phyloP scores from a whole-genome alignment of 305 asterid genomes.

The Fraxinus paxiana region DNA sequence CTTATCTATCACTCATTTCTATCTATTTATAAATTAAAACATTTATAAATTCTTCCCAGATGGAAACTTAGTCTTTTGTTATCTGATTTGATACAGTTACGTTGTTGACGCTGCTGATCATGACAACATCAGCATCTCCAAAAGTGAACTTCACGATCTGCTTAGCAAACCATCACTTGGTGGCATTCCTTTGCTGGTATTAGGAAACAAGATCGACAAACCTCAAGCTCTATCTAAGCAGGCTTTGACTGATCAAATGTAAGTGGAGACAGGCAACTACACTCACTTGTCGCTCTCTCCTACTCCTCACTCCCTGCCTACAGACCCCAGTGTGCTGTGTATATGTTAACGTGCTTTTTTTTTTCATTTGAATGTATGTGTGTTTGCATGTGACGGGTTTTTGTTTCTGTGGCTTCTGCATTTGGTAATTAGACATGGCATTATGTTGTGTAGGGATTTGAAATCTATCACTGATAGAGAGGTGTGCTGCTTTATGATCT shows the following conservation, averaged over 20 bases:
- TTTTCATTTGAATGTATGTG: too few species aligned
- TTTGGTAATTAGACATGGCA: neutral
- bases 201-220: constrained; percentile 93
- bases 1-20: too few species aligned
- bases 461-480: constrained; percentile 80
- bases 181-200: constrained; percentile 82
- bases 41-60: too few species aligned
- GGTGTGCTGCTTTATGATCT: constrained; percentile 97
- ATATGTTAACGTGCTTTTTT: neutral
- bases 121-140: constrained; percentile 72
- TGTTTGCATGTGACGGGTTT: neutral
- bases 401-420: neutral
- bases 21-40: too few species aligned
- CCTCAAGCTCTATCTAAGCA: constrained; percentile 69
- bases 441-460: constrained; percentile 54
- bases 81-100: constrained; percentile 48
- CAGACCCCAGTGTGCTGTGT: neutral
- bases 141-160: constrained; percentile 80
- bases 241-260: constrained; percentile 91
- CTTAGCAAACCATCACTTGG: constrained; percentile 79
- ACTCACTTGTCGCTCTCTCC: neutral
- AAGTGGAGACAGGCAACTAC: constrained; percentile 25
- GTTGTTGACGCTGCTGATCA: constrained; percentile 96
- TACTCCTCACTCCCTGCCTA: neutral
- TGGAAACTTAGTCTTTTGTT: neutral